A percentile compares a stretch with the other conserved stretches of the same genome.
These are phyloP conservation scores for Spiromastix sp. DNA, from an alignment of 2,329 filamentous ascomycete species.

Conservation along the genomic window DNA sequence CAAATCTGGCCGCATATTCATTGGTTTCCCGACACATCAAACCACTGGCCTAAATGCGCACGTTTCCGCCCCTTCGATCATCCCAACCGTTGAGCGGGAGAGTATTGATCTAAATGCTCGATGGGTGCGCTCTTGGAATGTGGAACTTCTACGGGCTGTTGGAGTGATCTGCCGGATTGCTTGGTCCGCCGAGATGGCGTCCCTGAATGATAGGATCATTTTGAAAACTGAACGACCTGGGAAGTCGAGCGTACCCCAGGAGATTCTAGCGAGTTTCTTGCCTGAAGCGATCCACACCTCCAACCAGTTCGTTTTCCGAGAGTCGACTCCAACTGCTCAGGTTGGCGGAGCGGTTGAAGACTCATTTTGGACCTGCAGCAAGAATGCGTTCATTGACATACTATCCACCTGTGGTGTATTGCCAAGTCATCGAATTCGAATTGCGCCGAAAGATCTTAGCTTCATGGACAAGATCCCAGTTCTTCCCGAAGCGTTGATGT, in stretches of 20 bases:
- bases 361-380: constrained; percentile 89
- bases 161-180: constrained; percentile 84
- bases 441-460: constrained; percentile 57
- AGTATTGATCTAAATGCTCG: constrained; percentile 93
- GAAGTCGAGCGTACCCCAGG: constrained; percentile 47
- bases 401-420: constrained; percentile 81
- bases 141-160: constrained; percentile 81
- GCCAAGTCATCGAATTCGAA: constrained; percentile 70
- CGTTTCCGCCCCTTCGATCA: constrained; percentile 89
- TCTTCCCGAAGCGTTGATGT: constrained; percentile 64
- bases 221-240: constrained; percentile 26
- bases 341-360: constrained; percentile 86
- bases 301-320: constrained; percentile 76
- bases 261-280: constrained; percentile 56
- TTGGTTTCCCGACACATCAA: constrained; percentile 94
- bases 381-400: constrained; percentile 71
- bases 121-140: constrained; percentile 91
- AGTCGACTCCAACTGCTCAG: constrained; percentile 78
- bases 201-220: constrained; percentile 54
- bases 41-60: constrained; percentile 91
- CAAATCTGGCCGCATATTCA: constrained; percentile 86
- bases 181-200: constrained; percentile 77
- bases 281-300: constrained; percentile 73
- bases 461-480: constrained; percentile 88
- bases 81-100: constrained; percentile 93